A percentile compares a stretch with the other conserved stretches of the same genome.
Conservation (phyloP, 768 basidiomycete genomes). For the Scleroderma bovista region DNA sequence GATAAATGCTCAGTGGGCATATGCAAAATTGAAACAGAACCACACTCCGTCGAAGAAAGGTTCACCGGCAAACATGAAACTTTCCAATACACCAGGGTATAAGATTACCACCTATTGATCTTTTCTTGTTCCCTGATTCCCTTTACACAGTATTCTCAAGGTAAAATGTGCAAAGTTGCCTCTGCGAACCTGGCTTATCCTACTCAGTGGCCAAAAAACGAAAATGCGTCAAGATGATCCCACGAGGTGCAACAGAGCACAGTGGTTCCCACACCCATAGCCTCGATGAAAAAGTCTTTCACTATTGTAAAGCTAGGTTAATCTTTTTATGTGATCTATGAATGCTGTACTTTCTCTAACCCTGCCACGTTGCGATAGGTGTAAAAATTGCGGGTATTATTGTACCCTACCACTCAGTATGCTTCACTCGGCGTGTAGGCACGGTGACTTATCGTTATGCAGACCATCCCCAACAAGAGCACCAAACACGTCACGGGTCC, state of each 20-base stretch:
- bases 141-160: conserved; percentile 1
- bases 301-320: conserved; percentile 48
- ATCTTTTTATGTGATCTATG: conserved; percentile 2
- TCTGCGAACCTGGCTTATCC: neutral
- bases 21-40: conserved; percentile 49
- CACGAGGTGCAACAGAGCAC: conserved; percentile 36
- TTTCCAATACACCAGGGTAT: conserved; percentile 54
- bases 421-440: neutral
- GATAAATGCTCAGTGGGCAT: conserved; percentile 40
- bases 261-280: conserved; percentile 46
- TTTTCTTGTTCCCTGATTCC: conserved; percentile 1
- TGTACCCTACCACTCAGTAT: conserved; percentile 50
- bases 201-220: conserved; percentile 43
- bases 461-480: conserved; percentile 55
- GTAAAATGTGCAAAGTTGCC: neutral
- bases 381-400: conserved; percentile 51
- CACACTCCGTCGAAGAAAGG: conserved; percentile 49
- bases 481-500: conserved; percentile 56
- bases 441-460: neutral
- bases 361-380: conserved; percentile 26
- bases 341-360: conserved; percentile 2
- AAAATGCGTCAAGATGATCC: conserved; percentile 44
- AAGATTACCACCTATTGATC: neutral
- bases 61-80: conserved; percentile 50
- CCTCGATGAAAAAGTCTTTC: conserved; percentile 36